phyloP scores from a whole-genome alignment of 2,329 filamentous ascomycete species.

The Fusarium bactridioides region DNA sequence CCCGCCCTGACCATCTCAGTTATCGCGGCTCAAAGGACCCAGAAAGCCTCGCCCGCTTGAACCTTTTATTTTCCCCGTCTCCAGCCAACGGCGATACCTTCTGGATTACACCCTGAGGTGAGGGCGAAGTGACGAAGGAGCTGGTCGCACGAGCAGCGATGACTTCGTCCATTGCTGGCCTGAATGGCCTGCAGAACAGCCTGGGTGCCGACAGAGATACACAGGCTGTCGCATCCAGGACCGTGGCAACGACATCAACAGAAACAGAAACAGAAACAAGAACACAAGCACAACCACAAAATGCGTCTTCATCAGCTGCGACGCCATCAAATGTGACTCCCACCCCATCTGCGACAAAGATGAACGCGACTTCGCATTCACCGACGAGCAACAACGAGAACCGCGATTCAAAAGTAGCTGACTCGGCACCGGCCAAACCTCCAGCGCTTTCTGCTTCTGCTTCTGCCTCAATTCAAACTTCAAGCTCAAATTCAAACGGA shows the following conservation, averaged over 20 bases:
- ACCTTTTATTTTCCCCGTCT: slow-evolving; percentile 41
- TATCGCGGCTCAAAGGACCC: slow-evolving; percentile 42
- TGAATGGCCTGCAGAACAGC: slow-evolving; percentile 39
- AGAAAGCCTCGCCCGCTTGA: slow-evolving; percentile 42
- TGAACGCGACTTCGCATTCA: slow-evolving; percentile 20
- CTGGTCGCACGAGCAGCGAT: slow-evolving; percentile 64
- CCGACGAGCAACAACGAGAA: slow-evolving; percentile 21
- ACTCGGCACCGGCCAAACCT: slow-evolving; percentile 1
- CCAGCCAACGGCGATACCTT: slow-evolving; percentile 28
- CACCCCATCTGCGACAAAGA: slow-evolving; percentile 12
- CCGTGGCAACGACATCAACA: slow-evolving; percentile 8
- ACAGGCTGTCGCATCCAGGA: slow-evolving; percentile 35
- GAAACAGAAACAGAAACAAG: neutral
- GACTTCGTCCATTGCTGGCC: slow-evolving; percentile 65
- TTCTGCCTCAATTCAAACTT: slow-evolving; percentile 1
- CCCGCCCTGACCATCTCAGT: slow-evolving; percentile 37
- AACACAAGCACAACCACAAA: neutral
- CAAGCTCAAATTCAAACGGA: neutral
- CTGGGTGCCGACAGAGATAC: slow-evolving; percentile 34
- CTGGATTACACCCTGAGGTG: slow-evolving; percentile 24
- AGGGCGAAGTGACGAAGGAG: slow-evolving; percentile 60
- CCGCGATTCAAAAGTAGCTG: slow-evolving; percentile 20
- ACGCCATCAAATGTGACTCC: slow-evolving; percentile 19
- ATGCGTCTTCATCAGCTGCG: slow-evolving; percentile 3
- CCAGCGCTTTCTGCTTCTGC: slow-evolving; percentile 1